Evolutionary conservation across 352 stramenopile species (phyloP), one percentile per base, ranked within the genome.

Genomic region (Phytophthora chlamydospora): DNA sequence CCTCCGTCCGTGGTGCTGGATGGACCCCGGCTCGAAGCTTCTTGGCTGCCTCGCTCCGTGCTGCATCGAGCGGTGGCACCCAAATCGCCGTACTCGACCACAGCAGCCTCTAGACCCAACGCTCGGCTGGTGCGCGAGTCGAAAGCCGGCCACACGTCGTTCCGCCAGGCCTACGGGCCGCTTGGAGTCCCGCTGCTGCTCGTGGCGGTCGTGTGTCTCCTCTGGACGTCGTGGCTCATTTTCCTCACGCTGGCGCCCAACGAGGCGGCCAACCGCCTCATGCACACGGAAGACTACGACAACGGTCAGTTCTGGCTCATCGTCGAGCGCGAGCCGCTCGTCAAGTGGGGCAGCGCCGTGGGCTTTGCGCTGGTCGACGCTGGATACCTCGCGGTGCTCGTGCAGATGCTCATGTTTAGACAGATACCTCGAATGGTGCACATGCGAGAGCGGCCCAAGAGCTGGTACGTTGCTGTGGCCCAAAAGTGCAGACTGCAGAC

Each of bases 261-360:
- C 21, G 58, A 59, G 10, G 59, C 58, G 4, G 62, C 62, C 42
- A 76, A 70, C 53, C 44, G 42, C 12, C 49, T 73, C 42, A 70
- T 76, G 63, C 21, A 60, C 48, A 73, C 64, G 11, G 68, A 29
- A 4, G 38, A 61, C 47, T 69, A 69, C 34, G 54, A 76, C 58
- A 48, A 73, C 31, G 62, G 62, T 13, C 54, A 68, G n/a, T 73
- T 76, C 43, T 73, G 68, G 54, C 41, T 73, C 32, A 63, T 73
- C 19, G 43, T 67, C 13, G 39, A 67, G 41, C 49, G 51, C 3
- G 55, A 63, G 6, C 36, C 42, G 16, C 39, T 38, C 8, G 39
- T 70, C 8, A 49, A 66, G 50, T 63, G 51, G 36, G 10, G 52
- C 10, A 61, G 47, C 19, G 51, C 34, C 2, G 12, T 50, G 2